These are phyloP conservation scores for Magnaporthiopsis poae DNA, from an alignment of 2,329 filamentous ascomycete species.

Conservation along the genomic window DNA sequence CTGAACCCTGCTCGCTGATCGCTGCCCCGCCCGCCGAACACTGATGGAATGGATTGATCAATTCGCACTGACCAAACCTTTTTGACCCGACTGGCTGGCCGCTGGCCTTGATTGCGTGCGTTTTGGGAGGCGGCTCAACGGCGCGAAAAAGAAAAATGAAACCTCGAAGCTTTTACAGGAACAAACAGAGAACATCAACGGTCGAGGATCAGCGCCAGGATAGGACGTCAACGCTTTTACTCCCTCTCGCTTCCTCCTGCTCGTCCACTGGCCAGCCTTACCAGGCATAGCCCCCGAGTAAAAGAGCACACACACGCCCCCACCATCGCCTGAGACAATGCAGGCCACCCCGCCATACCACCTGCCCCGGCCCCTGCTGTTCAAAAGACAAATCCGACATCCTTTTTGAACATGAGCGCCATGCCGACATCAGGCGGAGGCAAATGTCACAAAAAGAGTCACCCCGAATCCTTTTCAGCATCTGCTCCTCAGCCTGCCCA, in stretches of 20 bases:
- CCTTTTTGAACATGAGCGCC: not conserved
- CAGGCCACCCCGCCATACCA: not conserved
- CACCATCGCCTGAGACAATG: not conserved
- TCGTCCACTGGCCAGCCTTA: not conserved
- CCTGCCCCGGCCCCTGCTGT: not conserved
- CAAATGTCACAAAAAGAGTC: not conserved
- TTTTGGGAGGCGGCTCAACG: not conserved
- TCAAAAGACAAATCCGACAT: not conserved
- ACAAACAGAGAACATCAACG: too few relatives aligned
- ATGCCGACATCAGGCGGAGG: not conserved
- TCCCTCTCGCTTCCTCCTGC: not conserved
- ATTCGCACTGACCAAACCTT: not conserved
- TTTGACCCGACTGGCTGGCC: not conserved
- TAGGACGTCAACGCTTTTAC: too few relatives aligned
- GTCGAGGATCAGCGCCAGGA: too few relatives aligned
- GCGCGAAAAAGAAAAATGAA: too few relatives aligned
- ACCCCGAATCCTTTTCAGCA: not conserved
- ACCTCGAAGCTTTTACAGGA: too few relatives aligned
- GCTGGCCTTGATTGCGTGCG: not conserved
- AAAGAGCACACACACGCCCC: not conserved
- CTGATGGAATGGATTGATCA: too few relatives aligned
- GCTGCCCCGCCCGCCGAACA: not conserved
- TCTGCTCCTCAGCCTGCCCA: not conserved
- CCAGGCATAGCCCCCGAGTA: not conserved
- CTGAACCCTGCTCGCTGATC: not conserved